Evolutionary conservation across 345 rosid genomes (phyloP), one percentile per base, ranked within the genome.

Genomic region (Camelina neglecta): DNA sequence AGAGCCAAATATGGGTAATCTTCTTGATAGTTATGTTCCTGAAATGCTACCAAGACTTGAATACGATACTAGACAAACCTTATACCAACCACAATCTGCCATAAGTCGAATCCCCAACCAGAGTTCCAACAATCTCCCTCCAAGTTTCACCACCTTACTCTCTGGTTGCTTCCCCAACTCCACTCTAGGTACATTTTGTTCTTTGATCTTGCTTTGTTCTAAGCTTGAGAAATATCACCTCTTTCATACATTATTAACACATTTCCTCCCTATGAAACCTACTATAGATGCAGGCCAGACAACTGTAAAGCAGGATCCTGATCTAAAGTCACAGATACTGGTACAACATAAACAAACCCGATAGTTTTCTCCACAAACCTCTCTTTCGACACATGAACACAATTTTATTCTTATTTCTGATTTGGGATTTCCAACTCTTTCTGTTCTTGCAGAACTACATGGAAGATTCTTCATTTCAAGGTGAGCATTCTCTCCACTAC

Each of bases 391-490:
- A 67, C 54, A 66, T 11, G 16, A 20, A 58, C 67, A 47, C 47
- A 65, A 26, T 57, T 70, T 64, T 57, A 61, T 71, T 68, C 60
- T 49, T 72, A 54, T 74, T 50, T 41, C 44, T 75, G 61, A 10
- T 47, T 76, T 38, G 33, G 39, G n/a, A 31, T 44, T 58, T 39
- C 29, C 60, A 26, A 23, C 8, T 71, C 72, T 44, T 66, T 77
- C 66, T 78, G 67, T 78, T 71, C 69, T 76, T 64, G 81, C 88
- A 91, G 97, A 87, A 71, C 72, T 90, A 80, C 79, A 88, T 90
- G 94, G 93, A 86, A 73, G 96, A 92, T 85, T 83, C 94, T 24
- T 79, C 91, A 47, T 91, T 93, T 83, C 94, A 88, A 81, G 98
- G 96, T 92, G 74, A 80, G 66, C 54, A 59, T 69, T 76, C 20